phyloP scores from a whole-genome alignment of 2,329 filamentous ascomycete genomes.

The Ambrosiella cleistominuta region DNA sequence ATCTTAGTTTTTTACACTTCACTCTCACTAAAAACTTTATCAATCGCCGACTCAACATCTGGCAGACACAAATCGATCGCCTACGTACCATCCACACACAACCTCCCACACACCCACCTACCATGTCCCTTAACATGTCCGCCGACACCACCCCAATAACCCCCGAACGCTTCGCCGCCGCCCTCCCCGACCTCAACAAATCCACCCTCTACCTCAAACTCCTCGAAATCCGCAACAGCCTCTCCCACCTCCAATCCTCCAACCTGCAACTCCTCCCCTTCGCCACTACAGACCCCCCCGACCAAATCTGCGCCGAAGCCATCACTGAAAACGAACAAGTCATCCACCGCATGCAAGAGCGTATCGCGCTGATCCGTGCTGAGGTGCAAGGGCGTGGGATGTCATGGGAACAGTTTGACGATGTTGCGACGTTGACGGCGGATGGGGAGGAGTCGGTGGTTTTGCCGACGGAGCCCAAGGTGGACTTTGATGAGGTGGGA shows the following conservation, averaged over 20 bases:
- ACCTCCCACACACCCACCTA: neutral
- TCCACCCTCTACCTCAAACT: conserved; percentile 55
- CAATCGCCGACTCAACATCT: neutral
- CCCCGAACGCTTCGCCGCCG: conserved; percentile 40
- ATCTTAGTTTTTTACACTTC: no score
- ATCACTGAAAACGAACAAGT: conserved; percentile 55
- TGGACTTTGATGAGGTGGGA: neutral
- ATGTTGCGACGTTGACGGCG: conserved; percentile 18
- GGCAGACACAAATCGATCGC: neutral
- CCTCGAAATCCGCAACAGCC: conserved; percentile 57
- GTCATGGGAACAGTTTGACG: conserved; percentile 39
- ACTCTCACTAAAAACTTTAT: neutral
- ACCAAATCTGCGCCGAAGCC: conserved; percentile 56
- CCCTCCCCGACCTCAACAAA: conserved; percentile 48
- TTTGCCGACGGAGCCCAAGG: conserved; percentile 5
- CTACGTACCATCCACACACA: neutral
- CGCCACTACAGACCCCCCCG: conserved; percentile 33
- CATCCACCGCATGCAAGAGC: conserved; percentile 48
- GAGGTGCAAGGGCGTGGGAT: conserved; percentile 45
- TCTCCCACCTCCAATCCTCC: conserved; percentile 55
- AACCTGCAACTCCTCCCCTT: conserved; percentile 57
- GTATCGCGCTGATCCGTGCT: conserved; percentile 42
- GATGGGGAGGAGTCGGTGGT: conserved; percentile 3
- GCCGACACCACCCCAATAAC: conserved; percentile 43
- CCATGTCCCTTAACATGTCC: conserved; percentile 32